These are phyloP conservation scores for Leishmania guyanensis DNA, from an alignment of 208 protist genomes.

Conservation along the genomic window DNA sequence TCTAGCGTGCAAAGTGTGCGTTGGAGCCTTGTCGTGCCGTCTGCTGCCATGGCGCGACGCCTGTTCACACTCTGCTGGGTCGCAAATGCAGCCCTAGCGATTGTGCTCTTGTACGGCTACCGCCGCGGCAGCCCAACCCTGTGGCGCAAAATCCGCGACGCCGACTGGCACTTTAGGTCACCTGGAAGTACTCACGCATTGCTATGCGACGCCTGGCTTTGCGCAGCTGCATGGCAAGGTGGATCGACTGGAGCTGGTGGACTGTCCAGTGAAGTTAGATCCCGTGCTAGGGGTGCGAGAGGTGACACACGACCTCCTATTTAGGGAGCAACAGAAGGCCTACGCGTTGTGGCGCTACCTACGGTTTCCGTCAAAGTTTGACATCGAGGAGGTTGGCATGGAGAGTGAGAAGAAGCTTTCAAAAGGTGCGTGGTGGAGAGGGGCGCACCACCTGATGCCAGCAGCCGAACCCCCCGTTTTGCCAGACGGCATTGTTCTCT, in stretches of 20 bases:
- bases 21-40: conserved; percentile 1
- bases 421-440: conserved; percentile 24
- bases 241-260: conserved; percentile 42
- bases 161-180: conserved; percentile 32
- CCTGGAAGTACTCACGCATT: conserved; percentile 68
- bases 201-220: conserved; percentile 76
- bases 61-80: conserved; percentile 26
- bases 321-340: conserved; percentile 36
- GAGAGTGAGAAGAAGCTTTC: not conserved
- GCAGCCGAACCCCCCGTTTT: conserved; percentile 14
- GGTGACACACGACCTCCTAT: conserved; percentile 62
- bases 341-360: conserved; percentile 74
- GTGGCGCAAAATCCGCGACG: conserved; percentile 45
- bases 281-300: conserved; percentile 24
- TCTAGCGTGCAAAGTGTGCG: not conserved
- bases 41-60: not conserved
- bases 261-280: conserved; percentile 63
- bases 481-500: conserved; percentile 69
- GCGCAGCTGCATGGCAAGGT: conserved; percentile 77
- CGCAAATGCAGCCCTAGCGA: conserved; percentile 43
- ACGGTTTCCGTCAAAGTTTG: conserved; percentile 4
- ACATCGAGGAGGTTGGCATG: not conserved
- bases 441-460: conserved; percentile 25
- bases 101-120: conserved; percentile 48
- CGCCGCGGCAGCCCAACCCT: conserved; percentile 48